Percentiles rank a stretch among this genome's conserved stretches.
Conservation (phyloP, 2,329 filamentous ascomycete species). For the Elsinoe necatrix region DNA sequence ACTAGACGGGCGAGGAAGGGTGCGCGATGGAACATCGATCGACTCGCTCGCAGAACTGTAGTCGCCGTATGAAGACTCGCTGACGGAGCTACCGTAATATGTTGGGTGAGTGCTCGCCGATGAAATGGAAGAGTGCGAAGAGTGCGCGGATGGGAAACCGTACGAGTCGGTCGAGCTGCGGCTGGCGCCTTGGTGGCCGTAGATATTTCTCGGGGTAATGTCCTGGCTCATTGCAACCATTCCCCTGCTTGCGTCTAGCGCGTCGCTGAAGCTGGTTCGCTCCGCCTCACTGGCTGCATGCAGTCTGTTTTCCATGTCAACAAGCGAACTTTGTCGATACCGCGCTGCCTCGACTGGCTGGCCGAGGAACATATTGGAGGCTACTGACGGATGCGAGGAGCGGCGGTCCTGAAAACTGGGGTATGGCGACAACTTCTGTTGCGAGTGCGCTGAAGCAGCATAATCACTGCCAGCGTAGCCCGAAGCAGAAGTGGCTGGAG, state of each 20-base stretch:
- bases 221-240: constrained; percentile 97
- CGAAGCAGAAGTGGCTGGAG: constrained; percentile 49
- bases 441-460: constrained; percentile 25
- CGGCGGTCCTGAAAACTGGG: constrained; percentile 56
- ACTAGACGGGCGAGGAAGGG: constrained; percentile 69
- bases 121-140: constrained; percentile 83
- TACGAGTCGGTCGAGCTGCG: constrained; percentile 78
- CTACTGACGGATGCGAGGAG: constrained; percentile 77
- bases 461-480: constrained; percentile 60
- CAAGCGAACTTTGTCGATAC: constrained; percentile 52
- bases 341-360: constrained; percentile 37
- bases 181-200: constrained; percentile 55
- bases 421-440: constrained; percentile 40
- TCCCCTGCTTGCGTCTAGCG: constrained; percentile 83
- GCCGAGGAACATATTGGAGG: constrained; percentile 45
- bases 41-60: constrained; percentile 86
- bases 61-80: constrained; percentile 75
- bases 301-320: constrained; percentile 55
- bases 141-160: constrained; percentile 78
- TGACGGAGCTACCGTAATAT: constrained; percentile 77
- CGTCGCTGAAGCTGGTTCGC: constrained; percentile 70
- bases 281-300: constrained; percentile 48
- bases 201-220: constrained; percentile 78
- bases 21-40: constrained; percentile 73
- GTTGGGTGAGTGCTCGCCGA: constrained; percentile 68